Conservation (phyloP, 208 protist genomes). For the Crithidia sp. region DNA sequence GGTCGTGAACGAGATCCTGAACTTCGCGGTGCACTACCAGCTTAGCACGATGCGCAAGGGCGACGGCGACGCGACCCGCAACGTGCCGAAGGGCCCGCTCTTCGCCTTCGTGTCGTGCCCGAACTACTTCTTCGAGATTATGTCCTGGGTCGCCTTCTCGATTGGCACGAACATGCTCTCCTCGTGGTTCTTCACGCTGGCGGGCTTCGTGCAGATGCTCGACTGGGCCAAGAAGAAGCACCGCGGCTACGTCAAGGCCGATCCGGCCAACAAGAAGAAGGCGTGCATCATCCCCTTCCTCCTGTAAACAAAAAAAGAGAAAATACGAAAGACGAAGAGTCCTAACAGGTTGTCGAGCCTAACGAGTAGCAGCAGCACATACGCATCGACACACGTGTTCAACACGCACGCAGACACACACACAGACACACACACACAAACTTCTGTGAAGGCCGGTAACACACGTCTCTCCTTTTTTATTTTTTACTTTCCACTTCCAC, state of each 20-base stretch:
- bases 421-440: not conserved
- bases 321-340: not conserved
- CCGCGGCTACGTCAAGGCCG: constrained; percentile 81
- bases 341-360: not conserved
- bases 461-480: not conserved
- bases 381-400: too few species aligned
- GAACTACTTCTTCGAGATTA: constrained; percentile 96
- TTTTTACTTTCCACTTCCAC: not conserved
- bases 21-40: constrained; percentile 92
- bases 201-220: constrained; percentile 85
- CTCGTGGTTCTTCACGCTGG: constrained; percentile 84
- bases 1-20: constrained; percentile 87
- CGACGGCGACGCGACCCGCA: constrained; percentile 71
- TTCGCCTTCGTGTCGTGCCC: constrained; percentile 94
- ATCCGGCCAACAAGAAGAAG: constrained; percentile 70
- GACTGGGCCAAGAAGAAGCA: constrained; percentile 90
- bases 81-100: constrained; percentile 83
- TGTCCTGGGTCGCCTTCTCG: constrained; percentile 93
- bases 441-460: not conserved
- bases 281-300: constrained; percentile 90
- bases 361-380: too few species aligned
- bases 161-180: constrained; percentile 84
- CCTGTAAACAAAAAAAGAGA: constrained; percentile 50
- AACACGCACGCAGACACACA: constrained; percentile 1
- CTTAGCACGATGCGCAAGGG: constrained; percentile 87